Evolutionary conservation across 2,329 filamentous ascomycete genomes (phyloP).

Genomic region (Fusarium illudens): DNA sequence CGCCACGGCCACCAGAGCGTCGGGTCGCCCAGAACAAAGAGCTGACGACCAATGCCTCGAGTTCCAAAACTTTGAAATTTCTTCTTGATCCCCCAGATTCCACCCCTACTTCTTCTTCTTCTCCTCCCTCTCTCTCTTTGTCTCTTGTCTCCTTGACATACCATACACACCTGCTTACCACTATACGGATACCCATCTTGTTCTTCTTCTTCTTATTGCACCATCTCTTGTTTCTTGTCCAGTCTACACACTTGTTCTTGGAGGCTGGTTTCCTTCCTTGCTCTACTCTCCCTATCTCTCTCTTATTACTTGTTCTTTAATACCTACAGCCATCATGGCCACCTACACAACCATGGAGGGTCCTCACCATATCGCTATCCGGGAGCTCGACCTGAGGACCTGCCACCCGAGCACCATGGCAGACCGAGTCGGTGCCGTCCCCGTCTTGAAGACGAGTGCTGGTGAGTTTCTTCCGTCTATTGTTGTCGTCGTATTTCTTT

Average conservation of each 20-base stretch:
- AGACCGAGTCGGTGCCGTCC: constrained; percentile 64
- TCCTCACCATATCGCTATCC: constrained; percentile 50
- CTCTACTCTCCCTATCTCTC: constrained; percentile 10
- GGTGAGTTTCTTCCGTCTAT: constrained; percentile 55
- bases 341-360: constrained; percentile 40
- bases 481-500: constrained; percentile 3
- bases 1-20: constrained; percentile 42
- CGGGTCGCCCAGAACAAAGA: constrained; percentile 32
- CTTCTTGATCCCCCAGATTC: constrained; percentile 29
- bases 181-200: constrained; percentile 12
- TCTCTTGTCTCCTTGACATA: constrained; percentile 22
- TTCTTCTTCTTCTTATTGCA: constrained; percentile 10
- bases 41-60: constrained; percentile 27
- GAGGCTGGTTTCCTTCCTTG: constrained; percentile 41
- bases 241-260: constrained; percentile 30
- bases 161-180: constrained; percentile 8
- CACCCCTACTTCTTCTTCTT: constrained; percentile 26
- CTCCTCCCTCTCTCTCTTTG: constrained; percentile 16
- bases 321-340: constrained; percentile 18
- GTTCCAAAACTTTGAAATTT: constrained; percentile 36
- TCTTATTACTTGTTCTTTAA: constrained; percentile 14
- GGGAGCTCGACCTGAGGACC: constrained; percentile 61
- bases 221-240: constrained; percentile 7
- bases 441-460: constrained; percentile 66
- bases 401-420: constrained; percentile 59